These are phyloP conservation scores for Microsporum audouinii DNA, from an alignment of 2,329 filamentous ascomycete species.

Conservation along the genomic window DNA sequence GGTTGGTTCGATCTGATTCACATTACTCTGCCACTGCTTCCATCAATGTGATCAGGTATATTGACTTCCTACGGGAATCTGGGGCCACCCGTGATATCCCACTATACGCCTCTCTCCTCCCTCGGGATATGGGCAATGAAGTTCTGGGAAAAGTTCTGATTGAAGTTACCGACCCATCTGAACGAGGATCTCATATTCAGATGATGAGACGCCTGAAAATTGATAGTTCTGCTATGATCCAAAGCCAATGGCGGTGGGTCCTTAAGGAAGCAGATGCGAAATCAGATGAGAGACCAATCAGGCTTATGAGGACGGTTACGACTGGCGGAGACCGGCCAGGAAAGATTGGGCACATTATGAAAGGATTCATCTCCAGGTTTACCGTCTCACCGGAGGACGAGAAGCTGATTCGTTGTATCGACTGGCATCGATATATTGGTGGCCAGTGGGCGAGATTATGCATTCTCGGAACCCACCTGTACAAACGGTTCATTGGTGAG, in stretches of 20 bases:
- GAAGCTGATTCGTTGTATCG: constrained; percentile 64
- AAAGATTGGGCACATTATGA: constrained; percentile 53
- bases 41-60: constrained; percentile 63
- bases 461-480: constrained; percentile 55
- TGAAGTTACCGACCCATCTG: constrained; percentile 53
- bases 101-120: constrained; percentile 73
- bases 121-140: constrained; percentile 51
- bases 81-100: constrained; percentile 70
- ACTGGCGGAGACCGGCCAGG: constrained; percentile 38
- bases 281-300: constrained; percentile 23
- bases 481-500: constrained; percentile 76
- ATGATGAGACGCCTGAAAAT: constrained; percentile 67
- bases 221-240: constrained; percentile 61
- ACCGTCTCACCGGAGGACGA: constrained; percentile 51
- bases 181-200: constrained; percentile 57
- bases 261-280: constrained; percentile 26
- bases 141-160: constrained; percentile 68
- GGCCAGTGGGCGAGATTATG: constrained; percentile 63
- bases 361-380: constrained; percentile 56
- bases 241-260: constrained; percentile 48
- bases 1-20: constrained; percentile 38
- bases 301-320: constrained; percentile 39
- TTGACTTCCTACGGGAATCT: constrained; percentile 62
- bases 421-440: constrained; percentile 66
- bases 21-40: constrained; percentile 52